A percentile compares a stretch with the other conserved stretches of the same genome.
phyloP scores from a whole-genome alignment of 2,329 filamentous ascomycete genomes.

The Fusarium dlaminii region DNA sequence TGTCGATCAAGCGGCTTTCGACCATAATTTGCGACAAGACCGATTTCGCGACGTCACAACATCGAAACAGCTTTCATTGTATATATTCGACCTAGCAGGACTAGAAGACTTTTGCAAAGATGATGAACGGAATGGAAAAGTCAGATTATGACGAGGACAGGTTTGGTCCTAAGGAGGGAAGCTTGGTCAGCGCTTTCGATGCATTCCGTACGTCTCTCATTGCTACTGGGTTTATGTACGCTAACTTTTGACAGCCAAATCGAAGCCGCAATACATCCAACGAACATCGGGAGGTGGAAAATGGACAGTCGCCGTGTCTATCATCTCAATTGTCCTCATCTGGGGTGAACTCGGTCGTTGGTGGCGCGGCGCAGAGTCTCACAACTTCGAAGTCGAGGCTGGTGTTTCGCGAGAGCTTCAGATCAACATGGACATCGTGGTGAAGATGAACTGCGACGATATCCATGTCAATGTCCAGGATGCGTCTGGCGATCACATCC shows the following conservation, averaged over 20 bases:
- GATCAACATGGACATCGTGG: constrained; percentile 94
- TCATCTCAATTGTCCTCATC: constrained; percentile 79
- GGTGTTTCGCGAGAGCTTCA: constrained; percentile 87
- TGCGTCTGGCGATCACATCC: constrained; percentile 88
- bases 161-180: constrained; percentile 76
- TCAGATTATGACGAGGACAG: constrained; percentile 75
- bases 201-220: constrained; percentile 80
- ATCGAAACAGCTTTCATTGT: constrained; percentile 1
- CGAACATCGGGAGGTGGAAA: constrained; percentile 87
- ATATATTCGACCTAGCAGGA: constrained; percentile 27
- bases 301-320: constrained; percentile 86
- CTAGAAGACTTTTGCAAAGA: constrained; percentile 16
- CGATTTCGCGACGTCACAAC: background rate
- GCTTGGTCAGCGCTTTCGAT: constrained; percentile 87
- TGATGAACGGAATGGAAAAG: constrained; percentile 83
- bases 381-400: constrained; percentile 94
- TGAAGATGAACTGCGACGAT: constrained; percentile 86
- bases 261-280: constrained; percentile 91
- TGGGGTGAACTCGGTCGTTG: constrained; percentile 82
- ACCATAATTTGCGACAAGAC: constrained; percentile 27
- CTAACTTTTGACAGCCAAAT: constrained; percentile 75
- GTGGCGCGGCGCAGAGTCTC: constrained; percentile 85
- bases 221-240: background rate
- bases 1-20: constrained; percentile 25
- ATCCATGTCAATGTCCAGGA: constrained; percentile 98